Evolutionary conservation across 768 basidiomycete species (phyloP), one percentile per base, ranked within the genome.

Genomic region (Pleurotus tuoliensis): DNA sequence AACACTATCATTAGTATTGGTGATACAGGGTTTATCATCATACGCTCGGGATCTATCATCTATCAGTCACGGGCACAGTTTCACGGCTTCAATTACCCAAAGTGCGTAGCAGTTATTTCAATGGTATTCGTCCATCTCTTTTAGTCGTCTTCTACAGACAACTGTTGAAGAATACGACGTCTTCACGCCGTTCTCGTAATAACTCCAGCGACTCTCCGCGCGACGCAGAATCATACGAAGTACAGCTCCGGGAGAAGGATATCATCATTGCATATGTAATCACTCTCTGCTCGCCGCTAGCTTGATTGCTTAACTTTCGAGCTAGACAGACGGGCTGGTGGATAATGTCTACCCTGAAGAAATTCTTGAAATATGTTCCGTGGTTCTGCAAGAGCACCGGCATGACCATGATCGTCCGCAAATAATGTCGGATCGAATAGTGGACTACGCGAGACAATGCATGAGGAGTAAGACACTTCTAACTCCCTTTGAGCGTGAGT

Each of bases 401-500:
- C 64, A 81, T 1, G 88, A 90, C 58, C 80, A 80, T 37, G 69
- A 75, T 34, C 82, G 83, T 64, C 87, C 84, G 1, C 84, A 91
- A 64, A 70, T 71, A 12, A 86, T 93, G 67, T 87, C 91, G 5
- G 83, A 91, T 63, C 80, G 83, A 16, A 73, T 91, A 49, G 82
- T 91, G 2, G 78, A 86, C 37, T 87, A 88, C 63, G 81, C 91
- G 2, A 77, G 75, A 57, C 69, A 74, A 24, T 90, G 87, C 65
- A 92, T 93, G 91, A 72, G 70, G 57, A 84, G 82, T 64, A 80
- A 77, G 58, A 76, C 72, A 52, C 73, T 84, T 60, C 75, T 81
- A 30, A 89, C 86, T 66, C 91, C 91, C 2, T 93, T 92, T 61
- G 84, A 90, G 69, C 80, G 87, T 82, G 67, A 64, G 84, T 73